Base-by-base conservation (phyloP, 1,284 basidiomycete genomes). In the Trichosporon coremiiforme region DNA sequence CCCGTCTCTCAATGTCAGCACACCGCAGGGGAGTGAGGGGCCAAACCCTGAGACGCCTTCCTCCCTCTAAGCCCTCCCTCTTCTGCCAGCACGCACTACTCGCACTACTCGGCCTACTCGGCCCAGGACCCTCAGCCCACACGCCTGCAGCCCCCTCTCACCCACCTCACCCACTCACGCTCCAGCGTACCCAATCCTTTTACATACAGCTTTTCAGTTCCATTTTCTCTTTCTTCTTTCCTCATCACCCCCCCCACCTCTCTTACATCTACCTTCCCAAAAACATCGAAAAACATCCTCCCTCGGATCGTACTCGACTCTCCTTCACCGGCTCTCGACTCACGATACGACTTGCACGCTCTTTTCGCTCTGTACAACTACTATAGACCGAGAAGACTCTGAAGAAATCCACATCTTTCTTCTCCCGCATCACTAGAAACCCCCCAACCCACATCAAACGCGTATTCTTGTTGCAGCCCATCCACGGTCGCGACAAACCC, bases 281-380 rank as follows among this genome's bases (percentile, higher is more conserved):
- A 38, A 41, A 38, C 41, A 17, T n/a, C 63, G 35, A 64, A 64
- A 64, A 64, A 64, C 36, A 64, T 41, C 38, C 22, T 12, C 22
- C 66, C 62, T 15, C 57, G 53, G 36, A 66, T 66, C 66, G 36
- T 64, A 38, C n/a, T 41, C 63, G 38, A 60, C 47, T 66, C 65
- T 66, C 50, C 50, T 55, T 53, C 64, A 53, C 36, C 45, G 15
- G 38, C 45, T 41, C 62, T 64, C 60, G 25, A 53, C 63, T 47
- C 33, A 68, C 20, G 57, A 67, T 41, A 69, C 67, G 64, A 64
- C 47, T 25, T 55, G 65, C 69, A 73, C 71, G 63, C 68, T 73
- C 71, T 73, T 73, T 73, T 73, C 69, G 71, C 62, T 70, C 71
- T 73, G 71, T 73, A 73, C 70, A 62, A 66, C 25, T 35, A 50